Evolutionary conservation across 164 flowering plant genomes (phyloP).

Genomic region (Warburgia ugandensis): DNA sequence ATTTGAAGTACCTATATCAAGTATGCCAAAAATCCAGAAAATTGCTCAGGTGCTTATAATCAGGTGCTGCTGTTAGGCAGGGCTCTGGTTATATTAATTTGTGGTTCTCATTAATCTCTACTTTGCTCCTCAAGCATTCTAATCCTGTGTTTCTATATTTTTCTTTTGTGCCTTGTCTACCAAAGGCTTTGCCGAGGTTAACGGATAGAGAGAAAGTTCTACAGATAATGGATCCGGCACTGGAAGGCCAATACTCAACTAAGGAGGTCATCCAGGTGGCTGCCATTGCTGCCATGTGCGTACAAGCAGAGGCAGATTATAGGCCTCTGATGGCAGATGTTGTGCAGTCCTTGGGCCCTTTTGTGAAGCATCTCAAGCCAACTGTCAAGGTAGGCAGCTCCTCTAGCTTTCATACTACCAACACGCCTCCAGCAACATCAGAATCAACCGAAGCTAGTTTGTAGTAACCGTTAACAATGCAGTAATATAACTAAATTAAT

Average conservation of each 20-base stretch:
- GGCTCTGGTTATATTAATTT: no score
- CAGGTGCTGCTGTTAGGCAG: no score
- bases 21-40: no score
- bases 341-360: conserved; percentile 84
- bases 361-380: conserved; percentile 53
- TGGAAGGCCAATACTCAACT: conserved; percentile 84
- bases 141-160: not conserved
- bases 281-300: conserved; percentile 99
- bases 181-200: conserved; percentile 75
- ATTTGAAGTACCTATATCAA: no score
- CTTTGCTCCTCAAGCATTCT: no score
- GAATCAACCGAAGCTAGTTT: no score
- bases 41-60: no score
- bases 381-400: conserved; percentile 39
- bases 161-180: not conserved
- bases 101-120: no score
- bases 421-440: conserved; percentile 46
- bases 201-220: conserved; percentile 82
- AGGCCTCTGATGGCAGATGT: conserved; percentile 96
- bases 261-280: conserved; percentile 95
- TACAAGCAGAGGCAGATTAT: conserved; percentile 91
- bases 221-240: conserved; percentile 82
- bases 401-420: conserved; percentile 35
- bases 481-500: no score
- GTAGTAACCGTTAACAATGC: no score